phyloP scores from a whole-genome alignment of 129 eudicot genomes.

The Flaveria brownii region DNA sequence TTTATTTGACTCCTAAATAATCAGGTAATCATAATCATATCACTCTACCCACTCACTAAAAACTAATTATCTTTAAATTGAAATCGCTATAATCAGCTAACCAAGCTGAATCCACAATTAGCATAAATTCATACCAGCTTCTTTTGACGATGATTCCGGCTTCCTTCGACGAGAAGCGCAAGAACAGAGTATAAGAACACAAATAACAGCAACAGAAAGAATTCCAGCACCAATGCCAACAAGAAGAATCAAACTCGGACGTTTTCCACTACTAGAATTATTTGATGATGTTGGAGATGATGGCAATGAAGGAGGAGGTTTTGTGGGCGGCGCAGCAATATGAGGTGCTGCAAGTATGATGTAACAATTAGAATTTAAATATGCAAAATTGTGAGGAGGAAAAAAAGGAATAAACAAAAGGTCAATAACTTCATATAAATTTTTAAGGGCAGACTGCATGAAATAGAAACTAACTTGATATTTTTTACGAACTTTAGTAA shows the following conservation, averaged over 20 bases:
- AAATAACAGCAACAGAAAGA: conserved; percentile 53
- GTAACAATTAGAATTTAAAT: conserved; percentile 13
- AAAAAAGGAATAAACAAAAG: background rate
- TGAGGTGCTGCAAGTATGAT: conserved; percentile 61
- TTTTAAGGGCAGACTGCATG: background rate
- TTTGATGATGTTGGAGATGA: conserved; percentile 49
- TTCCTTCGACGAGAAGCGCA: conserved; percentile 57
- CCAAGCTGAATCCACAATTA: conserved; percentile 3
- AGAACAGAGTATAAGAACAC: conserved; percentile 58
- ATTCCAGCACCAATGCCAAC: conserved; percentile 70
- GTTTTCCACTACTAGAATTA: conserved; percentile 55
- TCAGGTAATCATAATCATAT: background rate
- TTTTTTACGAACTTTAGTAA: background rate
- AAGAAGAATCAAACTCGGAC: conserved; percentile 56
- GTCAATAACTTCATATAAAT: background rate
- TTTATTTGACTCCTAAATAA: conserved; percentile 4
- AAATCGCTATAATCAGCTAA: conserved; percentile 4
- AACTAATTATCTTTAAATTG: background rate
- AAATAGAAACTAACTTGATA: background rate
- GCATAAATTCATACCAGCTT: conserved; percentile 55
- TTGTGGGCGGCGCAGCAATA: conserved; percentile 51
- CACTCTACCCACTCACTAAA: background rate
- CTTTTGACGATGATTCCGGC: conserved; percentile 46
- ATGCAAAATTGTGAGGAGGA: background rate
- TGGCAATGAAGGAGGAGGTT: conserved; percentile 50